A percentile compares a stretch with the other conserved stretches of the same genome.
Evolutionary conservation across 129 eudicot species (phyloP).

Genomic region (Flaveria ramosissima): DNA sequence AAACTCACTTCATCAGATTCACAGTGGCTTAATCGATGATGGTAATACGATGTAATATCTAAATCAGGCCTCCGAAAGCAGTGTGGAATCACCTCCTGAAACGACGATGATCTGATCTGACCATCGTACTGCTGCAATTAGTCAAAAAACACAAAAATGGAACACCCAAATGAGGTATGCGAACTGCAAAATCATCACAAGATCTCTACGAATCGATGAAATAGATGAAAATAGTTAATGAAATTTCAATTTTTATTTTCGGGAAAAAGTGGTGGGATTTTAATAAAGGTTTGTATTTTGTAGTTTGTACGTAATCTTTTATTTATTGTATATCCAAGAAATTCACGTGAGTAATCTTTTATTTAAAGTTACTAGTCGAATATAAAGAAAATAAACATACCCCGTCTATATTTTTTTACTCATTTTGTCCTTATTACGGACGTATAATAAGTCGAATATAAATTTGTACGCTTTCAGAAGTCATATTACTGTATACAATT

Average conservation of each 20-base stretch:
- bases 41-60: conserved; percentile 1
- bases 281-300: background rate
- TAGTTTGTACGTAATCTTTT: background rate
- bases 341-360: conserved; percentile 10
- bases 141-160: conserved; percentile 11
- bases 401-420: too few relatives aligned
- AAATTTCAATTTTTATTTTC: background rate
- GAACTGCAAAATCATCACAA: background rate
- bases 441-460: too few relatives aligned
- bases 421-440: too few relatives aligned
- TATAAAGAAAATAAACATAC: background rate
- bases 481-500: too few relatives aligned
- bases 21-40: conserved; percentile 10
- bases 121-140: conserved; percentile 24
- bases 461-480: too few relatives aligned
- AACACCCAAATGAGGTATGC: conserved; percentile 1
- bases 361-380: background rate
- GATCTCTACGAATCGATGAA: conserved; percentile 4
- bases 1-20: conserved; percentile 41
- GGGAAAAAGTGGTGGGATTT: conserved; percentile 9
- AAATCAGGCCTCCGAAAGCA: conserved; percentile 2
- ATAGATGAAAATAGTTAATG: background rate
- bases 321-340: conserved; percentile 8
- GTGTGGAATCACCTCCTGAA: background rate
- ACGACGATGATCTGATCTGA: background rate